Conservation (phyloP, 805 yeast species). For the Cyberlindnera euphorbiiphila region DNA sequence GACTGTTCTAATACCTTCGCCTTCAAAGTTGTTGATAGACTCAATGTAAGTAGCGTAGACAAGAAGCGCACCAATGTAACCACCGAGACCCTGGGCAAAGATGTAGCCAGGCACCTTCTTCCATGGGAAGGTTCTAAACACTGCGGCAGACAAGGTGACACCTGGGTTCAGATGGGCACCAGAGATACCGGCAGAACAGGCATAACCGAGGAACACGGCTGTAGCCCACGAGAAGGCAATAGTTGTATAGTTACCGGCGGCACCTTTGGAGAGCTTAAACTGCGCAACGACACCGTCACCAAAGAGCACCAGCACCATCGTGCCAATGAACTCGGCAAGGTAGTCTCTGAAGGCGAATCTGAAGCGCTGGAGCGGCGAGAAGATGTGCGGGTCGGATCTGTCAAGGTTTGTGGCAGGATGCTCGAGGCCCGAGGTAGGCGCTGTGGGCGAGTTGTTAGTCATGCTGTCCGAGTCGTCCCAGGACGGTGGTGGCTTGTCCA, state of each 20-base stretch:
- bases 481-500: conserved; percentile 1
- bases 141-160: conserved; percentile 43
- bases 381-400: conserved; percentile 14
- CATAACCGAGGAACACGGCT: conserved; percentile 49
- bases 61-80: conserved; percentile 42
- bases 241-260: conserved; percentile 39
- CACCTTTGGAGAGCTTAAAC: conserved; percentile 32
- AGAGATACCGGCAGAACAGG: conserved; percentile 49
- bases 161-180: conserved; percentile 60
- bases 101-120: conserved; percentile 43
- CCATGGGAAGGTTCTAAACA: conserved; percentile 50
- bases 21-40: conserved; percentile 37
- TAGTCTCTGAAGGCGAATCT: conserved; percentile 38
- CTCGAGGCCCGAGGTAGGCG: conserved; percentile 29
- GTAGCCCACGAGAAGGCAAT: conserved; percentile 51
- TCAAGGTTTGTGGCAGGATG: conserved; percentile 23
- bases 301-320: conserved; percentile 40
- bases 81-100: conserved; percentile 47
- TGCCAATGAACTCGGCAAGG: conserved; percentile 50
- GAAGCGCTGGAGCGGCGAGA: conserved; percentile 24
- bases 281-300: conserved; percentile 52
- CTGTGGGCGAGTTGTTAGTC: conserved; percentile 18
- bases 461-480: conserved; percentile 1
- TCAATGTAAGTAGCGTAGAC: conserved; percentile 42
- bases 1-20: conserved; percentile 26